These are phyloP conservation scores for Santalum album DNA, from an alignment of 164 flowering plant species.

Conservation along the genomic window DNA sequence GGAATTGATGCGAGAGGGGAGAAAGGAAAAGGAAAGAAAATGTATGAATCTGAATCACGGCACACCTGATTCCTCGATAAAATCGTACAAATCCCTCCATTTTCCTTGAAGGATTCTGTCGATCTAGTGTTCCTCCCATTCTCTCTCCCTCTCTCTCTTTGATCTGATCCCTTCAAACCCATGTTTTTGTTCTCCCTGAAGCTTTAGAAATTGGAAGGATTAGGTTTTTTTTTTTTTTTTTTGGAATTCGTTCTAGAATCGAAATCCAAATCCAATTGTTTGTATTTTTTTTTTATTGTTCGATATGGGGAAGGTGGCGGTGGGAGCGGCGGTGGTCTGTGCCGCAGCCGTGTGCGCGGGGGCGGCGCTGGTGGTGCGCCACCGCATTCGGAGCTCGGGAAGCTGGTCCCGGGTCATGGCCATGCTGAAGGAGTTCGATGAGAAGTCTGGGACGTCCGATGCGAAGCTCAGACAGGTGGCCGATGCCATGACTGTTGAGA, in stretches of 20 bases:
- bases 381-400: constrained; percentile 49
- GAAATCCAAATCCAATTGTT: background rate
- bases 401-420: constrained; percentile 54
- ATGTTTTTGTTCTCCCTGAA: no score
- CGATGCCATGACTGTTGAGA: constrained; percentile 90
- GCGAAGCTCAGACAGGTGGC: constrained; percentile 72
- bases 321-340: constrained; percentile 63
- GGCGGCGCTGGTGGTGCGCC: constrained; percentile 63
- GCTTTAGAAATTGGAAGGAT: no score
- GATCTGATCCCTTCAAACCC: no score
- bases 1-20: background rate
- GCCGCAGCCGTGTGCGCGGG: constrained; percentile 76
- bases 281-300: background rate
- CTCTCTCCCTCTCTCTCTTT: no score
- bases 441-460: constrained; percentile 57
- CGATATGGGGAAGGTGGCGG: constrained; percentile 60
- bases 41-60: background rate
- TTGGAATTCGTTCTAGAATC: no score
- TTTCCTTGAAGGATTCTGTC: background rate
- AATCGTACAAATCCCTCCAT: background rate
- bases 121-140: no score
- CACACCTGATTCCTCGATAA: background rate
- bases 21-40: background rate
- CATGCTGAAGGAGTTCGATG: constrained; percentile 69
- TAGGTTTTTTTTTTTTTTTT: no score